phyloP scores from a whole-genome alignment of 306 rosid species.

The Gastrolobium bilobum region DNA sequence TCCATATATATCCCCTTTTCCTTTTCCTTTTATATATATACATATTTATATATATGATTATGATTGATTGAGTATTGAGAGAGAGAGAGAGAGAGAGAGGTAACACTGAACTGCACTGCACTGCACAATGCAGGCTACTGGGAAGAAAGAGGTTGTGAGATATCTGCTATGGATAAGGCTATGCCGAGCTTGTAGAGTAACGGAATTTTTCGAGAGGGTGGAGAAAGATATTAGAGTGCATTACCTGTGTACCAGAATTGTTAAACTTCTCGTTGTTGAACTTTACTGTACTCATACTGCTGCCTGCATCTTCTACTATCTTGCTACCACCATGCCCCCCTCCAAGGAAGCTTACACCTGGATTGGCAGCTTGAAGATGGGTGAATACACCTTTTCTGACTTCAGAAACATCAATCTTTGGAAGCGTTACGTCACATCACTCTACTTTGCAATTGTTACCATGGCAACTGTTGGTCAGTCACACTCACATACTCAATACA shows the following conservation, averaged over 20 bases:
- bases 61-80: no score
- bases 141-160: constrained; percentile 59
- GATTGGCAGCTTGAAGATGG: constrained; percentile 79
- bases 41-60: no score
- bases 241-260: constrained; percentile 63
- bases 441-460: constrained; percentile 78
- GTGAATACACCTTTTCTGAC: constrained; percentile 64
- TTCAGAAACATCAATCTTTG: constrained; percentile 67
- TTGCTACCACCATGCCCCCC: constrained; percentile 68
- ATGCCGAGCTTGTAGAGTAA: constrained; percentile 60
- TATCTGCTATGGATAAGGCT: constrained; percentile 70
- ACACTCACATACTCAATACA: no score
- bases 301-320: constrained; percentile 75
- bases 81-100: no score
- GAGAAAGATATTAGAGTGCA: constrained; percentile 70
- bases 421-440: constrained; percentile 73
- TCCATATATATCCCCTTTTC: no score
- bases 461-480: constrained; percentile 69
- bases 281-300: constrained; percentile 78
- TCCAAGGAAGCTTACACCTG: constrained; percentile 70
- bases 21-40: no score
- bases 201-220: constrained; percentile 61
- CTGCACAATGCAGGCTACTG: constrained; percentile 51
- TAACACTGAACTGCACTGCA: no score
- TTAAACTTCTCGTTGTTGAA: constrained; percentile 71